These are phyloP conservation scores for Solanum rostratum DNA, from an alignment of 257 asterid genomes.

Conservation along the genomic window DNA sequence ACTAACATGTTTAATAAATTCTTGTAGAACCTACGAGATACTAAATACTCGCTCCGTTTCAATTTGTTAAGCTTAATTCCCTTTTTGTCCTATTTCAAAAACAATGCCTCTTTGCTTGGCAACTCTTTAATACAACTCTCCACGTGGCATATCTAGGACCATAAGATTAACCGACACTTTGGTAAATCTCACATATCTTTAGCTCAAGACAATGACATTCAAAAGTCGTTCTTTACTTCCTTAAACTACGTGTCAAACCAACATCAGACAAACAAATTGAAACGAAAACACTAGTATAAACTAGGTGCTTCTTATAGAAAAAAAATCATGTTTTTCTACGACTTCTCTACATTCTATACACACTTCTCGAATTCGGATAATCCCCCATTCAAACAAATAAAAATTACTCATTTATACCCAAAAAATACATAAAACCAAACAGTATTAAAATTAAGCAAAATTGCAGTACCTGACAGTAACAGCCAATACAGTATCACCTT, in stretches of 20 bases:
- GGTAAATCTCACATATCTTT: not conserved
- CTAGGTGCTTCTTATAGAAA: not conserved
- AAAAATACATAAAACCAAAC: not conserved
- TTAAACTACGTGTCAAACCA: not conserved
- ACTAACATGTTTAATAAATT: not conserved
- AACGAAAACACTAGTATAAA: not conserved
- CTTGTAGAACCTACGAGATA: not conserved
- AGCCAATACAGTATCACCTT: conserved; percentile 66
- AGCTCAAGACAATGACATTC: not conserved
- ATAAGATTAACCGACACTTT: not conserved
- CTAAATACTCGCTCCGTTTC: not conserved
- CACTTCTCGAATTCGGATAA: not conserved
- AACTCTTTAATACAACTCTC: not conserved
- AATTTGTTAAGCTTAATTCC: not conserved
- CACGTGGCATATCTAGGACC: not conserved
- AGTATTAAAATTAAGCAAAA: not conserved
- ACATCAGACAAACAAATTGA: not conserved
- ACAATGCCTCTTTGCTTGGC: not conserved
- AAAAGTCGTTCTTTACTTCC: not conserved
- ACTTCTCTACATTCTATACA: not conserved
- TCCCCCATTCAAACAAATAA: not conserved
- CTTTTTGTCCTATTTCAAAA: not conserved
- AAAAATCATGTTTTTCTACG: not conserved
- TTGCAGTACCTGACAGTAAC: conserved; percentile 54
- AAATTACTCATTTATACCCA: not conserved